Percentiles rank a stretch among this genome's conserved stretches.
Evolutionary conservation across 2,329 filamentous ascomycete species (phyloP).

Genomic region (Aspergillus fijiensis): DNA sequence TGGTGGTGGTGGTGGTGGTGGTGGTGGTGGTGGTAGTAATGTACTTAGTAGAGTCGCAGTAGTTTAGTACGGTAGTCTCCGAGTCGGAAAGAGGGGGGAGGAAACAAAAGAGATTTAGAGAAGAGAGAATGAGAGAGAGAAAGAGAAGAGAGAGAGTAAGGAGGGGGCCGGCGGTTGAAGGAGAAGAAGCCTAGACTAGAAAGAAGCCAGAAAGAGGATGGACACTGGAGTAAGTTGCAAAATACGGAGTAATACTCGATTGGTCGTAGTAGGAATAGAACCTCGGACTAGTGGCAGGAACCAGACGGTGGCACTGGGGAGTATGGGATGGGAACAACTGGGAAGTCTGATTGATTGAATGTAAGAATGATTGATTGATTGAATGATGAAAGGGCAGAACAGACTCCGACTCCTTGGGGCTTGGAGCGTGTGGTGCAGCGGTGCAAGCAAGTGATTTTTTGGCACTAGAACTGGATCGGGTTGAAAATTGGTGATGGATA

Average conservation of each 20-base stretch:
- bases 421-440: not conserved
- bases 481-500: too few species aligned
- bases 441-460: too few species aligned
- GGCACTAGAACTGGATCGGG: too few species aligned
- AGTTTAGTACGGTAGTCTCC: too few species aligned
- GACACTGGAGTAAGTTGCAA: slow-evolving; percentile 3
- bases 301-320: not conserved
- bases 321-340: not conserved
- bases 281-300: not conserved
- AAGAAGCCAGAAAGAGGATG: not conserved
- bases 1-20: not conserved
- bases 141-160: not conserved
- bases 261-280: not conserved
- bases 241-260: not conserved
- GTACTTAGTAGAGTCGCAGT: not conserved
- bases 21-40: not conserved
- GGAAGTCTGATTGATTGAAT: not conserved
- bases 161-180: not conserved
- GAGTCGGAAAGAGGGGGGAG: too few species aligned
- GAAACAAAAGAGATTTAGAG: too few species aligned
- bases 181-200: not conserved
- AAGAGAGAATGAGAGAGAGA: not conserved
- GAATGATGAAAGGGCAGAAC: not conserved
- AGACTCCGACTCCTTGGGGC: not conserved
- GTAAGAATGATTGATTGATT: not conserved